A percentile compares a stretch with the other conserved stretches of the same genome.
Conservation (phyloP, 1,284 basidiomycete genomes). For the Rhodotorula sp. region DNA sequence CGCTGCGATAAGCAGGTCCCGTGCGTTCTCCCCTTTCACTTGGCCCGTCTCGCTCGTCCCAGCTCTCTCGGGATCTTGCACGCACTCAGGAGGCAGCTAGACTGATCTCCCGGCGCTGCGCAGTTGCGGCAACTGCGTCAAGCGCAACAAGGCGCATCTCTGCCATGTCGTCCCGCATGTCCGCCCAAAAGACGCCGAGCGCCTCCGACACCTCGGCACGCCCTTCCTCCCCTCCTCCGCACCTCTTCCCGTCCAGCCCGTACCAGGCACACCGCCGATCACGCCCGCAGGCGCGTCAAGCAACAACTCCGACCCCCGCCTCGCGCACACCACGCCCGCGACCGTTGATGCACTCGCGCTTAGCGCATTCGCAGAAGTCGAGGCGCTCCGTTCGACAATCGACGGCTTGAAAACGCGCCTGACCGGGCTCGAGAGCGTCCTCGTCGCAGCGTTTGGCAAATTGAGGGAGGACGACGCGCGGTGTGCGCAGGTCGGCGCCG, state of each 20-base stretch:
- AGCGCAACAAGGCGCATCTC: slow-evolving; percentile 19
- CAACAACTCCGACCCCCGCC: background rate
- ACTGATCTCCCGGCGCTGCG: too few species aligned
- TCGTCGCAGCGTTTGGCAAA: background rate
- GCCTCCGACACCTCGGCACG: background rate
- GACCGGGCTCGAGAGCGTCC: slow-evolving; percentile 11
- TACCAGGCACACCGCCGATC: background rate
- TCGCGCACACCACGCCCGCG: background rate
- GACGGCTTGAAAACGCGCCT: slow-evolving; percentile 5
- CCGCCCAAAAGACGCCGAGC: slow-evolving; percentile 12
- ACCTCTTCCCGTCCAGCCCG: too few species aligned
- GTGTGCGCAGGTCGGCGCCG: background rate
- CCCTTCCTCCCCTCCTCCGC: background rate
- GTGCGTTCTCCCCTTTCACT: background rate
- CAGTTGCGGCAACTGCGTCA: slow-evolving; percentile 10
- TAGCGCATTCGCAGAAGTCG: slow-evolving; percentile 12
- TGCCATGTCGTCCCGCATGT: slow-evolving; percentile 24
- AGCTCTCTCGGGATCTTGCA: too few species aligned
- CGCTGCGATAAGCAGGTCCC: slow-evolving; percentile 23
- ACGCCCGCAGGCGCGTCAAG: background rate
- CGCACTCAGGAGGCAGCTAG: too few species aligned
- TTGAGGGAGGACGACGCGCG: background rate
- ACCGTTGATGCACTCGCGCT: background rate
- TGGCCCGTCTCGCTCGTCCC: too few species aligned
- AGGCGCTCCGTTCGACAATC: slow-evolving; percentile 7